Base-by-base conservation (phyloP, 1,139 yeast genomes). In the Trichomonascaceae sp. region DNA sequence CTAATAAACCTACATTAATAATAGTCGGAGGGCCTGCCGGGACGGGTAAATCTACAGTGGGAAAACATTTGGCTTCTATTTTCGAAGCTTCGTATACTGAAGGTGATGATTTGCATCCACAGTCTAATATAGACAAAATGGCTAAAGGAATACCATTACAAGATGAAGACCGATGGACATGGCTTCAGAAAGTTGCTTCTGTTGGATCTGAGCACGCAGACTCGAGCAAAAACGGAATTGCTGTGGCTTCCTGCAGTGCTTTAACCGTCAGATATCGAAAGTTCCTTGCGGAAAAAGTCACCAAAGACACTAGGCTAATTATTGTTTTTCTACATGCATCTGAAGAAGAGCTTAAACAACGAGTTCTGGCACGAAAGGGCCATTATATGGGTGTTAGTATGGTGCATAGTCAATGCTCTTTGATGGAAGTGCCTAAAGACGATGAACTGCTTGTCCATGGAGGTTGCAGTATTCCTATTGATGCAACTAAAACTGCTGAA, bases 1-100 rank as follows among this genome's bases (percentile, higher is more conserved):
- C 52, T 3, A 22, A 36, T n/a, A 45, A 50, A 22, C 52, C 52
- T 7, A 44, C 48, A 1, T 44, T 50, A 15, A 36, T 76, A 24
- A 70, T 77, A 2, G 70, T 80, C n/a, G 96, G 95, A 1, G 99
- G 99, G 0, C 96, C 98, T 1, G 90, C 96, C 0, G 97, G 97
- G 12, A 86, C 96, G 2, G 98, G 98, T 1, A 91, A 91, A 68
- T 78, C 95, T 36, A 87, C 96, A 1, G 78, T 87, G 30, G 95
- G 89, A 0, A 71, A 71, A n/a, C 64, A 70, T 19, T 66, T 91
- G 39, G 68, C 86, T 1, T 57, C 69, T 19, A 62, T 69, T 41
- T 73, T 77, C 47, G 61, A 70, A 1, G 77, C 85, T 55, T 78
- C 82, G 1, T 88, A 81, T 63, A 70, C 90, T 15, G 99, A 93